Percentiles rank a stretch among this genome's conserved stretches.
phyloP scores from a whole-genome alignment of 768 basidiomycete genomes.

The Phlebiopsis flavidoalba region DNA sequence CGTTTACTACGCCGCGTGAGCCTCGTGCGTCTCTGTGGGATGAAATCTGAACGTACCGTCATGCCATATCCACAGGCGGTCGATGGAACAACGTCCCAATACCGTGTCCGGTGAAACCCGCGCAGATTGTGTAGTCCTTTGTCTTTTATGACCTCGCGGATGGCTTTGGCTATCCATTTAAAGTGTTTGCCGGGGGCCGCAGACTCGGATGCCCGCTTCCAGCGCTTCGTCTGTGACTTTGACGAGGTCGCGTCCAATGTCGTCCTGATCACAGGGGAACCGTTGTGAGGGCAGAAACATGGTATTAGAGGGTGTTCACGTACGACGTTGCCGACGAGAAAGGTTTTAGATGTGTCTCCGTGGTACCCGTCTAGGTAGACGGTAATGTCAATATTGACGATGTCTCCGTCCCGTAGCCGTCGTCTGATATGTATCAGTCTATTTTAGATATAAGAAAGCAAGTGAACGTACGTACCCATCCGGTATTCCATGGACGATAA shows the following conservation, averaged over 20 bases:
- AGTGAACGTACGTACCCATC: constrained; percentile 58
- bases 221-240: constrained; percentile 59
- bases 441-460: background rate
- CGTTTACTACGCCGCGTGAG: constrained; percentile 50
- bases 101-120: constrained; percentile 80
- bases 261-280: constrained; percentile 58
- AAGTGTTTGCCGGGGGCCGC: constrained; percentile 71
- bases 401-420: constrained; percentile 74
- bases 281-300: background rate
- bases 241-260: constrained; percentile 62
- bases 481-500: constrained; percentile 86
- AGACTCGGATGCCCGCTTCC: constrained; percentile 63
- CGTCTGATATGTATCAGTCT: constrained; percentile 44
- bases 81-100: constrained; percentile 80
- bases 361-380: constrained; percentile 81
- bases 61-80: constrained; percentile 80
- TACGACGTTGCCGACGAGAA: constrained; percentile 77
- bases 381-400: constrained; percentile 87
- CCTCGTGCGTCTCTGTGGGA: background rate
- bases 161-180: constrained; percentile 65
- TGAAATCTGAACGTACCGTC: constrained; percentile 39
- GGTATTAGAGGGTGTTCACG: constrained; percentile 16
- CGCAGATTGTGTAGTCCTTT: constrained; percentile 58
- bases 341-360: constrained; percentile 85
- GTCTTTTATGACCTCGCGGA: constrained; percentile 43